Conservation (phyloP, 495 filamentous ascomycete genomes). For the Penicillium steckii region DNA sequence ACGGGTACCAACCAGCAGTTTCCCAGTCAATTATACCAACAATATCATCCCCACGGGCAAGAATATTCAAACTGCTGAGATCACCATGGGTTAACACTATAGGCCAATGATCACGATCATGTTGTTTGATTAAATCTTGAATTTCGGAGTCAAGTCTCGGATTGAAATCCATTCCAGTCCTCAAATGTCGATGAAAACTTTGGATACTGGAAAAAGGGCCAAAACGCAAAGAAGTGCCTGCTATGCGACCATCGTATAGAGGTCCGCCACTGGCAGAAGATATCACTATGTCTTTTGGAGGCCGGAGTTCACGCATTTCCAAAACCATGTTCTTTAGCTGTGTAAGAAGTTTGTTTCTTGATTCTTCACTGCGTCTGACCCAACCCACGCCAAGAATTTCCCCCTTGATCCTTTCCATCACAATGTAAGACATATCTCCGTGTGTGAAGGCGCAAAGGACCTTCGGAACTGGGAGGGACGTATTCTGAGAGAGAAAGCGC, state of each 20-base stretch:
- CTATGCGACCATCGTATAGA: conserved; percentile 40
- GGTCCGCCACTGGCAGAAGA: conserved; percentile 40
- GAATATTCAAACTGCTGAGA: conserved; percentile 43
- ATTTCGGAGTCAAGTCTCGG: conserved; percentile 28
- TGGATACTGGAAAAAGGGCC: conserved; percentile 42
- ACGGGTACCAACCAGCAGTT: conserved; percentile 49
- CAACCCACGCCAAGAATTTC: conserved; percentile 35
- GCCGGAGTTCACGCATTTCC: conserved; percentile 40
- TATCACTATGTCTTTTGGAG: conserved; percentile 32
- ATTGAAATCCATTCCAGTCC: conserved; percentile 36
- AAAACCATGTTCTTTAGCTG: conserved; percentile 41
- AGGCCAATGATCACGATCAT: not conserved
- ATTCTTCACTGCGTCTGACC: conserved; percentile 34
- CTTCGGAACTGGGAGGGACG: conserved; percentile 52
- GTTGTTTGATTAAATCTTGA: conserved; percentile 33
- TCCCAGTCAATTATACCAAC: conserved; percentile 56
- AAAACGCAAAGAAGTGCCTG: conserved; percentile 26
- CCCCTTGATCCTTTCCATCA: conserved; percentile 46
- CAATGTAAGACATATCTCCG: conserved; percentile 42
- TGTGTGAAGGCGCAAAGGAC: conserved; percentile 46
- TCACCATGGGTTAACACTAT: conserved; percentile 41
- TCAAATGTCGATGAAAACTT: conserved; percentile 45
- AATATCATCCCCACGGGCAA: conserved; percentile 35
- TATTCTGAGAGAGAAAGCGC: conserved; percentile 45
- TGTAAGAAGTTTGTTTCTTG: conserved; percentile 39